Percentiles rank a stretch among this genome's conserved stretches.
These are phyloP conservation scores for Periglandula ipomoeae DNA, from an alignment of 2,329 filamentous ascomycete genomes.

Conservation along the genomic window DNA sequence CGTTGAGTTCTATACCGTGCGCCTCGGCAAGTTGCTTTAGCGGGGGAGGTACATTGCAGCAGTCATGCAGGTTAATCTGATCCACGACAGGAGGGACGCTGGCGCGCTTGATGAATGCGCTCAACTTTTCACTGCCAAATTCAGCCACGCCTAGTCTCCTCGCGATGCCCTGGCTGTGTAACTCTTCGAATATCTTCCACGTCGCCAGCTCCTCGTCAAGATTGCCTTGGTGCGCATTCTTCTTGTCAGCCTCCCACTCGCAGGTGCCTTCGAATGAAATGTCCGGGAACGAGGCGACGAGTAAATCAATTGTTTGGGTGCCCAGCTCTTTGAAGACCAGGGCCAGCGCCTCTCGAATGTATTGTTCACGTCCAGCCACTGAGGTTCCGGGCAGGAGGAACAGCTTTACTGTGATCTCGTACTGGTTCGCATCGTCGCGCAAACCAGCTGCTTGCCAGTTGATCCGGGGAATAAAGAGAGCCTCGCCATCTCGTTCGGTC, in stretches of 20 bases:
- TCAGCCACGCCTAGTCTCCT: constrained; percentile 77
- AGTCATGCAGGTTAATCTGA: constrained; percentile 94
- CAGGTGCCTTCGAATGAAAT: constrained; percentile 91
- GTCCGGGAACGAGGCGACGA: constrained; percentile 89
- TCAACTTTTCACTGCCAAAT: constrained; percentile 76
- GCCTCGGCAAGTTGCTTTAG: constrained; percentile 77
- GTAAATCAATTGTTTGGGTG: constrained; percentile 67
- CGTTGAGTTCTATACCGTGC: constrained; percentile 75
- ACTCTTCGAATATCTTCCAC: constrained; percentile 62
- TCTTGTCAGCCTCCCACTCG: constrained; percentile 63
- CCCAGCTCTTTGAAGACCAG: constrained; percentile 74
- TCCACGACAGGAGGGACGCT: constrained; percentile 71
- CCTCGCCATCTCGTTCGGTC: constrained; percentile 54
- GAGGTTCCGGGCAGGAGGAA: constrained; percentile 78
- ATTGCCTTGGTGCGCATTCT: constrained; percentile 51
- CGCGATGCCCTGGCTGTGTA: constrained; percentile 64
- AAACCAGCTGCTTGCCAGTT: constrained; percentile 64
- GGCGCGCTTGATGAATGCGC: constrained; percentile 65
- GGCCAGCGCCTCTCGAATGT: constrained; percentile 69
- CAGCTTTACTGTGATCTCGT: constrained; percentile 91
- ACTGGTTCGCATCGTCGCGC: constrained; percentile 71
- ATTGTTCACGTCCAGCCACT: constrained; percentile 52
- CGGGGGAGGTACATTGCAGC: constrained; percentile 88
- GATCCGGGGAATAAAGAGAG: constrained; percentile 69
- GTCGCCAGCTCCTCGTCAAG: constrained; percentile 60